Evolutionary conservation across 768 basidiomycete species (phyloP).

Genomic region (Boletus fagicola): DNA sequence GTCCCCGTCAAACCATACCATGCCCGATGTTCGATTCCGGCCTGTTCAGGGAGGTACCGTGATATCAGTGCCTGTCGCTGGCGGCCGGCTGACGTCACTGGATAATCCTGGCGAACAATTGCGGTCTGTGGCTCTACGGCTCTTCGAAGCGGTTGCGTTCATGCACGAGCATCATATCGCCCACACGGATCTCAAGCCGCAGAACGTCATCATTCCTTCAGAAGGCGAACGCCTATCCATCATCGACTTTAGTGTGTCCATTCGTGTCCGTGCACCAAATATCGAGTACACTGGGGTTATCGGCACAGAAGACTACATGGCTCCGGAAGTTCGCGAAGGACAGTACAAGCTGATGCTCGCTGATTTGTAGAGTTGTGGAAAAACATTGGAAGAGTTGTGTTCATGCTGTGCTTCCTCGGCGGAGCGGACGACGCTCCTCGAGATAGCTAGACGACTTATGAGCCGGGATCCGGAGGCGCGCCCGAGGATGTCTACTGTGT

Average conservation of each 20-base stretch:
- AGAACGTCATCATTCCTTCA: background rate
- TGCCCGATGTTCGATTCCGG: background rate
- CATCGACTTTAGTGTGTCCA: background rate
- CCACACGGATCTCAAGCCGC: constrained; percentile 17
- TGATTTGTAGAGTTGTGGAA: constrained; percentile 1
- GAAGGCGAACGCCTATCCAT: background rate
- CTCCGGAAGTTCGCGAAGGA: background rate
- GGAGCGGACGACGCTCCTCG: background rate
- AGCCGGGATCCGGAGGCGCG: background rate
- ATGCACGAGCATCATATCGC: constrained; percentile 17
- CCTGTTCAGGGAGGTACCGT: background rate
- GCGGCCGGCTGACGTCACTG: background rate
- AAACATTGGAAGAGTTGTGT: background rate
- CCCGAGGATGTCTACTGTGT: background rate
- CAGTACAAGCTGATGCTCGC: background rate
- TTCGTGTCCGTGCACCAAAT: background rate
- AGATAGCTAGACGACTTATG: constrained; percentile 37
- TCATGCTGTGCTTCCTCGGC: background rate
- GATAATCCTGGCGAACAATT: background rate
- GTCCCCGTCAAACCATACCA: background rate
- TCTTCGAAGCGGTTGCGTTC: constrained; percentile 3
- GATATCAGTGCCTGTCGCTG: background rate
- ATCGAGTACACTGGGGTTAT: background rate
- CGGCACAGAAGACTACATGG: background rate
- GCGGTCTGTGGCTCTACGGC: background rate